Evolutionary conservation across 2,329 filamentous ascomycete species (phyloP).

Genomic region (Plenodomus tracheiphilus): DNA sequence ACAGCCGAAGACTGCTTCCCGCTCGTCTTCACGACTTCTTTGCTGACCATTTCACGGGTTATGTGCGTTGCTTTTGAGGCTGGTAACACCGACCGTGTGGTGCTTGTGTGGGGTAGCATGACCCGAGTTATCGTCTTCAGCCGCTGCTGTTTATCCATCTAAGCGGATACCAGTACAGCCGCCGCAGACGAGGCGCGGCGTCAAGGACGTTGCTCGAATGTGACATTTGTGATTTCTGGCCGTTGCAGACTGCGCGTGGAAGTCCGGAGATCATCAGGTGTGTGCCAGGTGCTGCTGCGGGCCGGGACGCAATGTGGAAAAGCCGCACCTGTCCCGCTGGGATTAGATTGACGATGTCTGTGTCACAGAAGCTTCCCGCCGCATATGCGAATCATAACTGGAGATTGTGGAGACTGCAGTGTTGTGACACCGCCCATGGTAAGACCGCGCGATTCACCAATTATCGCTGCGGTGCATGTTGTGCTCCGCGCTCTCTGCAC

Average conservation of each 20-base stretch:
- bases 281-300: conserved; percentile 36
- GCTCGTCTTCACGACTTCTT: not conserved
- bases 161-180: conserved; percentile 16
- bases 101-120: conserved; percentile 31
- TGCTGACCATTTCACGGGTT: conserved; percentile 8
- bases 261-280: conserved; percentile 21
- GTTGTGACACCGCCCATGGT: conserved; percentile 19
- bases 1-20: not conserved
- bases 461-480: conserved; percentile 9
- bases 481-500: conserved; percentile 26
- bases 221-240: conserved; percentile 9
- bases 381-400: conserved; percentile 28
- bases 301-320: conserved; percentile 39
- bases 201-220: conserved; percentile 11
- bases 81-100: too few species aligned
- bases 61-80: conserved; percentile 1
- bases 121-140: conserved; percentile 19
- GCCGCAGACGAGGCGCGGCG: conserved; percentile 17
- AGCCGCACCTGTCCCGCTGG: conserved; percentile 26
- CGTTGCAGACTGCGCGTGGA: conserved; percentile 17
- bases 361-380: conserved; percentile 24
- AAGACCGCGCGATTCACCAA: not conserved
- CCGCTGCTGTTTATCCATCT: conserved; percentile 22
- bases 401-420: conserved; percentile 20
- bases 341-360: conserved; percentile 40